Conservation (phyloP, 1,284 basidiomycete species). For the Taiwanofungus camphoratus region DNA sequence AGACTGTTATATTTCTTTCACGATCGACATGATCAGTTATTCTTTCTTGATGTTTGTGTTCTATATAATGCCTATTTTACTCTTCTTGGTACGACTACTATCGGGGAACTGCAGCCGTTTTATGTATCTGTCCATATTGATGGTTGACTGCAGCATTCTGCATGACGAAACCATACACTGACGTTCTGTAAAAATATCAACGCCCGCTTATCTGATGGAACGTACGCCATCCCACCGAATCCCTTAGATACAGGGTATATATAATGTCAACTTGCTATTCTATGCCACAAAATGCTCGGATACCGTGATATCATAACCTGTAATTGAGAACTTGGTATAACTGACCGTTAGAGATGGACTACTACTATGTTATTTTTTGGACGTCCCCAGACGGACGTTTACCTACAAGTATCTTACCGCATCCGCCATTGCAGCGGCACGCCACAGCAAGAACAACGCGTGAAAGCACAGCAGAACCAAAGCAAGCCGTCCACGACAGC, state of each 20-base stretch:
- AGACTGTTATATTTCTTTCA: too few relatives aligned
- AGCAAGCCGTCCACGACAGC: not conserved
- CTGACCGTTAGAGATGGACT: constrained; percentile 4
- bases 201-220: too few relatives aligned
- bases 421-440: not conserved
- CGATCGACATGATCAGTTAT: too few relatives aligned
- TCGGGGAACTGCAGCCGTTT: too few relatives aligned
- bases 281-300: constrained; percentile 9
- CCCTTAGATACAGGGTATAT: constrained; percentile 3
- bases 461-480: constrained; percentile 11
- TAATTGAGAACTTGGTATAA: constrained; percentile 10
- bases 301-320: constrained; percentile 6
- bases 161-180: too few relatives aligned
- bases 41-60: too few relatives aligned
- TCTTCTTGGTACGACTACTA: too few relatives aligned
- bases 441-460: constrained; percentile 5
- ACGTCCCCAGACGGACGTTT: not conserved
- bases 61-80: too few relatives aligned
- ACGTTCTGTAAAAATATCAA: too few relatives aligned
- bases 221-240: too few relatives aligned
- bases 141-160: too few relatives aligned
- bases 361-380: constrained; percentile 7
- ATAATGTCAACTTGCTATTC: constrained; percentile 10
- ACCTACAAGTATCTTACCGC: not conserved
- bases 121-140: too few relatives aligned